phyloP scores from a whole-genome alignment of 106 monocot species.

The Chionographis japonica region DNA sequence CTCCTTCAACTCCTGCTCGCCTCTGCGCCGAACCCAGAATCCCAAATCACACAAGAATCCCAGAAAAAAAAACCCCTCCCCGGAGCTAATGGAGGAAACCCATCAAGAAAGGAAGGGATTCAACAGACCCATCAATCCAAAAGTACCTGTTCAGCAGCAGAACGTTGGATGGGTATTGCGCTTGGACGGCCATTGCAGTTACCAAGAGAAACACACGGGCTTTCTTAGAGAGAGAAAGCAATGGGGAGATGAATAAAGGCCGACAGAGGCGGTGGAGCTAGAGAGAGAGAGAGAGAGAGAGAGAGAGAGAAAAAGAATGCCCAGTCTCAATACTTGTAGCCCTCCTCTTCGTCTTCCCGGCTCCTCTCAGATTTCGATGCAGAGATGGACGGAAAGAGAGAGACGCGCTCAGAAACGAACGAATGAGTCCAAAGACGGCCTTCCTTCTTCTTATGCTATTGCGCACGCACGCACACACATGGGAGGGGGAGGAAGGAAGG shows the following conservation, averaged over 20 bases:
- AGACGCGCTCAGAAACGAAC: not conserved
- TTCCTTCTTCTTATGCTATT: not conserved
- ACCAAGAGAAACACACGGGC: not conserved
- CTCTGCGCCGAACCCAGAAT: not conserved
- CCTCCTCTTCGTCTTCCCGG: too few species aligned
- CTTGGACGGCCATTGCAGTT: conserved; percentile 33
- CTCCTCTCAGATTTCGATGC: not conserved
- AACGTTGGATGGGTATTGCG: conserved; percentile 25
- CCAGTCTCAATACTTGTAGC: too few species aligned
- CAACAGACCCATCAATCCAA: not conserved
- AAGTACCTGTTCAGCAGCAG: conserved; percentile 22
- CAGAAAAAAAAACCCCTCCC: not conserved
- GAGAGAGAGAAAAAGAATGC: too few species aligned
- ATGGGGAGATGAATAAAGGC: not conserved
- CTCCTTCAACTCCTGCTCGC: conserved; percentile 3
- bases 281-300: conserved; percentile 6
- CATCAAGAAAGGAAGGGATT: too few species aligned
- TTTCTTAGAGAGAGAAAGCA: not conserved
- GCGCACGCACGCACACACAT: not conserved
- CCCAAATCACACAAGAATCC: not conserved
- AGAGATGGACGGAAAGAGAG: not conserved
- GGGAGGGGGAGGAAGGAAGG: not conserved
- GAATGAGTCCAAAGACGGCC: conserved; percentile 8
- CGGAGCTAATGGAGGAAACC: too few species aligned
- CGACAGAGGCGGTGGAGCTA: not conserved